Conservation (phyloP, 2,329 filamentous ascomycete species). For the Colletotrichum orbiculare region DNA sequence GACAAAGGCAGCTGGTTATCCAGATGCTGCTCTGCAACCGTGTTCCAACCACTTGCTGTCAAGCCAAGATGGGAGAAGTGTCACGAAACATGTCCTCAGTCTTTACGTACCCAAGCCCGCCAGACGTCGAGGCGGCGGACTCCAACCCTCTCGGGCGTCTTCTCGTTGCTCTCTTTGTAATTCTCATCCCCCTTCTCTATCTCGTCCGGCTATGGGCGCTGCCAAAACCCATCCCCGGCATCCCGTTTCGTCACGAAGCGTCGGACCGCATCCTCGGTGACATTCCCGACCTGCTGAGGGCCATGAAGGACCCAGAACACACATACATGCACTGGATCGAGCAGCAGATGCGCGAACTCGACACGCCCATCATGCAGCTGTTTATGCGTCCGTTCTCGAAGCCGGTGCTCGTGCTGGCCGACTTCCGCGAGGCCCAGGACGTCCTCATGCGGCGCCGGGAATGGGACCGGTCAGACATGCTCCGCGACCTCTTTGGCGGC, state of each 20-base stretch:
- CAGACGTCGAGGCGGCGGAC: no score
- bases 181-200: no score
- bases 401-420: conserved; percentile 56
- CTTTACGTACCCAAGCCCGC: no score
- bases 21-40: no score
- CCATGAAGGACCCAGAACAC: neutral
- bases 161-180: no score
- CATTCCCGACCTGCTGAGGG: neutral
- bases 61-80: no score
- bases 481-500: conserved; percentile 43
- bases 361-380: conserved; percentile 55
- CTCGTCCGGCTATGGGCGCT: neutral
- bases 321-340: neutral
- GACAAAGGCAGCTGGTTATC: no score
- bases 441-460: conserved; percentile 56
- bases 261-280: neutral
- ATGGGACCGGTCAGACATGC: conserved; percentile 50
- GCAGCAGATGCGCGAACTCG: neutral
- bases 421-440: conserved; percentile 49
- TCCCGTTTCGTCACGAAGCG: neutral
- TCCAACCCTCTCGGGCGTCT: no score
- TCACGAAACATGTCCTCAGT: no score
- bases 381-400: conserved; percentile 55
- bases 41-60: no score
- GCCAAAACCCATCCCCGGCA: neutral